Percentiles rank a stretch among this genome's conserved stretches.
Conservation (phyloP, 768 basidiomycete species). For the Mycena crocata region DNA sequence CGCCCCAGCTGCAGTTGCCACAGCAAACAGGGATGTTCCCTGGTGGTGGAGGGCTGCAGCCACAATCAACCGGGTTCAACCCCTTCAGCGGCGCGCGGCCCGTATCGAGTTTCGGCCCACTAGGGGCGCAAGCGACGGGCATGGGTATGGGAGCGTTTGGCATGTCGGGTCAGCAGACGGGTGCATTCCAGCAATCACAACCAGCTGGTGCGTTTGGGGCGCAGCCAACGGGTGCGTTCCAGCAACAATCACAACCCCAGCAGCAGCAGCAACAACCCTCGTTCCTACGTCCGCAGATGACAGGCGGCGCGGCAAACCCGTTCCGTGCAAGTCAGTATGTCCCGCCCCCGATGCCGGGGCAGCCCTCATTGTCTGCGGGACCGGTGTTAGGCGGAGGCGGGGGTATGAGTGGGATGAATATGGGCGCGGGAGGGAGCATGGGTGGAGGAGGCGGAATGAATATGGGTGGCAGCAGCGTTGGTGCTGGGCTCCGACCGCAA, state of each 20-base stretch:
- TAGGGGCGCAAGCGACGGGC: slow-evolving; percentile 28
- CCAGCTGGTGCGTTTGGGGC: too few relatives aligned
- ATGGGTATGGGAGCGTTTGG: slow-evolving; percentile 30
- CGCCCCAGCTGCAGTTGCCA: slow-evolving; percentile 15
- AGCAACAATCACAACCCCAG: slow-evolving; percentile 39
- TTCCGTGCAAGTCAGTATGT: slow-evolving; percentile 48
- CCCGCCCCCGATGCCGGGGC: slow-evolving; percentile 14
- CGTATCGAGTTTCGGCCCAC: slow-evolving; percentile 25
- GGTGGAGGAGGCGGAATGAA: slow-evolving; percentile 5
- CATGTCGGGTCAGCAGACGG: slow-evolving; percentile 23
- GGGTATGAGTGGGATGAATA: slow-evolving; percentile 1
- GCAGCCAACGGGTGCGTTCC: slow-evolving; percentile 48
- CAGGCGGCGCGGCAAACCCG: slow-evolving; percentile 47
- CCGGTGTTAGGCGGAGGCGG: slow-evolving; percentile 9
- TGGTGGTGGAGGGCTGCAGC: slow-evolving; percentile 48
- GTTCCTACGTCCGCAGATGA: slow-evolving; percentile 50
- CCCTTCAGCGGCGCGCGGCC: slow-evolving; percentile 31
- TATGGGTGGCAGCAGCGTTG: slow-evolving; percentile 4
- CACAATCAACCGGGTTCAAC: slow-evolving; percentile 65
- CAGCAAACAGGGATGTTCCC: too few relatives aligned
- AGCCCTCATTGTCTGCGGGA: slow-evolving; percentile 13
- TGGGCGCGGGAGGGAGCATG: background rate
- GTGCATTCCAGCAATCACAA: slow-evolving; percentile 33
- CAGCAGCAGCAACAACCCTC: slow-evolving; percentile 30
- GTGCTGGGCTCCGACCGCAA: slow-evolving; percentile 59